phyloP scores from a whole-genome alignment of 495 filamentous ascomycete genomes.

The Aspergillus nanangensis region DNA sequence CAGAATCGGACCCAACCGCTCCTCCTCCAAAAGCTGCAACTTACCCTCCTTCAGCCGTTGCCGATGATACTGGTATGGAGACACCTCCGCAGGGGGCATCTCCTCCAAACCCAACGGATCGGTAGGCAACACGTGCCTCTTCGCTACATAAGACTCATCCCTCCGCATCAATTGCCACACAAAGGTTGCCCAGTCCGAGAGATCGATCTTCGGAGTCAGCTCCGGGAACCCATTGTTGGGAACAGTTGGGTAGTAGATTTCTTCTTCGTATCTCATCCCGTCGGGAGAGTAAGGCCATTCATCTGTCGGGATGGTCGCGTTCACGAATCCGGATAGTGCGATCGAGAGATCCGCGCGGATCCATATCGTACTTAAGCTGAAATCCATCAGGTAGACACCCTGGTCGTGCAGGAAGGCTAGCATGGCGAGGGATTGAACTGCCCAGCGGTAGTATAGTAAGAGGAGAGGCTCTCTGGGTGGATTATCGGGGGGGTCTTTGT shows the following conservation, averaged over 20 bases:
- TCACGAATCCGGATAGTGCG: background rate
- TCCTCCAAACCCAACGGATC: background rate
- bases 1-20: background rate
- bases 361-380: background rate
- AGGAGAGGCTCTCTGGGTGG: background rate
- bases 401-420: constrained; percentile 1
- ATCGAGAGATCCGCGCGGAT: constrained; percentile 1
- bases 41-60: background rate
- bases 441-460: constrained; percentile 6
- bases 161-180: constrained; percentile 1
- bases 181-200: constrained; percentile 4
- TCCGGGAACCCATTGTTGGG: background rate
- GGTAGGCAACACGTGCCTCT: background rate
- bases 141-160: background rate
- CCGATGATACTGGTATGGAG: background rate
- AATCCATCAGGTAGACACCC: constrained; percentile 1
- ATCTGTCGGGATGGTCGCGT: constrained; percentile 1
- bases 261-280: background rate
- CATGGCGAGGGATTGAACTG: constrained; percentile 1
- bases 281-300: constrained; percentile 1
- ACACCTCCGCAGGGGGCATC: background rate
- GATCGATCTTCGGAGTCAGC: background rate
- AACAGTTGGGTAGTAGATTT: background rate
- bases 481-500: background rate
- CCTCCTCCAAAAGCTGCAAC: constrained; percentile 4